Evolutionary conservation across 2,329 filamentous ascomycete species (phyloP).

Genomic region (Uncinocarpus reesii): DNA sequence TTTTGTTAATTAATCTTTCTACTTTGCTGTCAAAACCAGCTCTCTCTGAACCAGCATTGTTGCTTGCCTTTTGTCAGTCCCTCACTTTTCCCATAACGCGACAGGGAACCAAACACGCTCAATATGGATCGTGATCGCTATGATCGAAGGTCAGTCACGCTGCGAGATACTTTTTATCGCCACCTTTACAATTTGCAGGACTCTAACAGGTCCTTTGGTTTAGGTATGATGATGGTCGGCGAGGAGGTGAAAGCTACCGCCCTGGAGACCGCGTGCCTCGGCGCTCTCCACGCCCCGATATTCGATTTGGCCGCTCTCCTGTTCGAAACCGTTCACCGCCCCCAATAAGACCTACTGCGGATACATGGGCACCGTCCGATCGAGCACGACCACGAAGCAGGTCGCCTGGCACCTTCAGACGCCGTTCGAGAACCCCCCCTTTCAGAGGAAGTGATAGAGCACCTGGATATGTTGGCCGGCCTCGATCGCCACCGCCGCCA

Average conservation of each 20-base stretch:
- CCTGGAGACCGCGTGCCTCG: slow-evolving; percentile 27
- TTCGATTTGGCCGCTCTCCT: slow-evolving; percentile 29
- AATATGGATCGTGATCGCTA: slow-evolving; percentile 34
- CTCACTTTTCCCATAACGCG: background rate
- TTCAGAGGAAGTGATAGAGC: slow-evolving; percentile 30
- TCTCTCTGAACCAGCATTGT: background rate
- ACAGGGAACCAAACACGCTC: background rate
- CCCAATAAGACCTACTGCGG: slow-evolving; percentile 28
- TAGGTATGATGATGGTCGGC: slow-evolving; percentile 28
- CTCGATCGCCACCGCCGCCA: slow-evolving; percentile 26
- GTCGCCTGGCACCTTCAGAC: slow-evolving; percentile 33
- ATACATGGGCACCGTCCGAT: slow-evolving; percentile 35
- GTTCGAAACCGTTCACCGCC: slow-evolving; percentile 27
- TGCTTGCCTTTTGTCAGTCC: background rate
- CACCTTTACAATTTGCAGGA: background rate
- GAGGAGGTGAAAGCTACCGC: slow-evolving; percentile 38
- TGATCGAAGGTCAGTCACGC: slow-evolving; percentile 32
- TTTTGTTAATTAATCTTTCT: background rate
- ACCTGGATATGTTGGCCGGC: slow-evolving; percentile 25
- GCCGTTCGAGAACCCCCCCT: slow-evolving; percentile 35
- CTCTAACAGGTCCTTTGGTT: background rate
- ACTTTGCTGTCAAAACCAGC: too few relatives aligned
- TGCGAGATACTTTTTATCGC: background rate
- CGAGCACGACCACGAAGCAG: slow-evolving; percentile 33
- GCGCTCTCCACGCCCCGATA: slow-evolving; percentile 30